A percentile compares a stretch with the other conserved stretches of the same genome.
Evolutionary conservation across 1,139 yeast species (phyloP).

Genomic region (Magnusiomyces tetraspermus): DNA sequence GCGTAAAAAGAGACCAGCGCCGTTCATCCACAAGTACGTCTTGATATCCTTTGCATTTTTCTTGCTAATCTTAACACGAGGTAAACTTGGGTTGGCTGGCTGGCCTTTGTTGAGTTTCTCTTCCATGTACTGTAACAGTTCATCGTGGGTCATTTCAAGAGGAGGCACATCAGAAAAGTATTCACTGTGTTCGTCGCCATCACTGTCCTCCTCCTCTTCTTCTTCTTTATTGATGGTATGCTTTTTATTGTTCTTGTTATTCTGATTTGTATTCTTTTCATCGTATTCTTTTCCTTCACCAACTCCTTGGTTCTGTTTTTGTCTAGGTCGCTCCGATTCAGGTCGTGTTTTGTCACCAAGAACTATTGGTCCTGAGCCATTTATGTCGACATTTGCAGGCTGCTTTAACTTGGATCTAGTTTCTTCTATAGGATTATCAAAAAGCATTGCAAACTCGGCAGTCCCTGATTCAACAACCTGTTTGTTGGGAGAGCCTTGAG

Average conservation of each 20-base stretch:
- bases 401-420: too few species aligned
- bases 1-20: slow-evolving; percentile 49
- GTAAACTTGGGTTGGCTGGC: neutral
- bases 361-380: too few species aligned
- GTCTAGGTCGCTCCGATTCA: too few species aligned
- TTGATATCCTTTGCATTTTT: slow-evolving; percentile 36
- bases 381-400: too few species aligned
- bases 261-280: neutral
- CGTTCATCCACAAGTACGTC: slow-evolving; percentile 49
- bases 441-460: neutral
- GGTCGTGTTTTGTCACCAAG: too few species aligned
- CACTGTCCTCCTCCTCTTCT: neutral
- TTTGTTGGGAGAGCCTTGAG: neutral
- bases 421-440: neutral
- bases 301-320: too few species aligned
- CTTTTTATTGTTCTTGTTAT: neutral
- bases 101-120: slow-evolving; percentile 18
- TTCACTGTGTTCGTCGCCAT: neutral
- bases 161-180: slow-evolving; percentile 1
- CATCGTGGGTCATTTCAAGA: slow-evolving; percentile 17
- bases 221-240: neutral
- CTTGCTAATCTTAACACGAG: neutral
- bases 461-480: neutral
- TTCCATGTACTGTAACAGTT: slow-evolving; percentile 23
- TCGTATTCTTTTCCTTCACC: too few species aligned